A percentile compares a stretch with the other conserved stretches of the same genome.
Conservation (phyloP, 2,329 filamentous ascomycete species). For the Curvularia eragrostidis region DNA sequence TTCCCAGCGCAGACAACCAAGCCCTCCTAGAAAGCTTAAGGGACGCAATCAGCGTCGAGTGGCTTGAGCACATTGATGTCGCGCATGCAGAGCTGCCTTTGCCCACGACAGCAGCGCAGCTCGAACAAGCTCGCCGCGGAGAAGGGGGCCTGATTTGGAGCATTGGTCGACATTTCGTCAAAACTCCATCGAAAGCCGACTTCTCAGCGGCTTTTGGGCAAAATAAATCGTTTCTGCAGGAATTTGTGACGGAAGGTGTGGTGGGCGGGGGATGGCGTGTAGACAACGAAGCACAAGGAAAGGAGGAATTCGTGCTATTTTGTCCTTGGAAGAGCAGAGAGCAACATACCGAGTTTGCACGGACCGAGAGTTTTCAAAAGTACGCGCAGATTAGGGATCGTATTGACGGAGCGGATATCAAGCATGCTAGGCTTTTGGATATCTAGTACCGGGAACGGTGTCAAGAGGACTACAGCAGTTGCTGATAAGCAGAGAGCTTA, state of each 20-base stretch:
- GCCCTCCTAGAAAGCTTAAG: slow-evolving; percentile 47
- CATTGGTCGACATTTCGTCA: slow-evolving; percentile 48
- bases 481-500: slow-evolving; percentile 20
- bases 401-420: slow-evolving; percentile 32
- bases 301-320: slow-evolving; percentile 55
- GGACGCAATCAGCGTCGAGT: slow-evolving; percentile 50
- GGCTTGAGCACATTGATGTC: slow-evolving; percentile 53
- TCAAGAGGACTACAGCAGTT: no score
- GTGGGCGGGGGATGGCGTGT: slow-evolving; percentile 52
- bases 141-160: slow-evolving; percentile 28
- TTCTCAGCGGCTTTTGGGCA: slow-evolving; percentile 40
- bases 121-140: slow-evolving; percentile 3
- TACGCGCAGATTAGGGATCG: slow-evolving; percentile 29
- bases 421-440: slow-evolving; percentile 32
- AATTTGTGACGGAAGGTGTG: slow-evolving; percentile 34
- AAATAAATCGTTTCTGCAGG: slow-evolving; percentile 35
- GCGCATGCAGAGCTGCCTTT: slow-evolving; percentile 44
- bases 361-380: slow-evolving; percentile 42
- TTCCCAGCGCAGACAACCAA: slow-evolving; percentile 54
- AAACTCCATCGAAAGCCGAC: slow-evolving; percentile 21
- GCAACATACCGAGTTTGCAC: slow-evolving; percentile 46
- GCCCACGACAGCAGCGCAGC: slow-evolving; percentile 13
- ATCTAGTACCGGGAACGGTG: slow-evolving; percentile 11
- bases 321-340: slow-evolving; percentile 49
- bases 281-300: slow-evolving; percentile 40